phyloP scores from a whole-genome alignment of 2,329 filamentous ascomycete species.

The Helicocarpus griseus region DNA sequence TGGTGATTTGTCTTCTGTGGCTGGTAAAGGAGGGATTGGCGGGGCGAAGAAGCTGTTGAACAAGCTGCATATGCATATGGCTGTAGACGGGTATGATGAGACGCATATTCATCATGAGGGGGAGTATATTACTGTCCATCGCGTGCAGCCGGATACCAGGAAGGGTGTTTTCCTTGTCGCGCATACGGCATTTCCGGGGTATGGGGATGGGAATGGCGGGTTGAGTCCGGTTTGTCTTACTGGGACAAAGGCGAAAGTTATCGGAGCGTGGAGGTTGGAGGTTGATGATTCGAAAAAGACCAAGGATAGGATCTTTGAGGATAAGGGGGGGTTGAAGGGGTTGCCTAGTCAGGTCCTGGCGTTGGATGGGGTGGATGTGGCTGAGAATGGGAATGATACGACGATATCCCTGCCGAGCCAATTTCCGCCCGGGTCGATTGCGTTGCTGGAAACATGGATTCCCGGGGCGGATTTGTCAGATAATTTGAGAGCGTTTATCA shows the following conservation, averaged over 20 bases:
- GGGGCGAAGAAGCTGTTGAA: slow-evolving; percentile 88
- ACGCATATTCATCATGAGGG: slow-evolving; percentile 95
- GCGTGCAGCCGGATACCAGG: slow-evolving; percentile 82
- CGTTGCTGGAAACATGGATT: slow-evolving; percentile 93
- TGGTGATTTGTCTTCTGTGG: slow-evolving; percentile 50
- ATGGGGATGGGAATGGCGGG: slow-evolving; percentile 64
- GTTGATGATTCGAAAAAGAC: slow-evolving; percentile 69
- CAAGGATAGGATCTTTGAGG: slow-evolving; percentile 53
- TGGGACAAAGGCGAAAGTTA: slow-evolving; percentile 73
- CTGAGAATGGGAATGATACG: slow-evolving; percentile 63
- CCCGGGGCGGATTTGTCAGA: slow-evolving; percentile 74
- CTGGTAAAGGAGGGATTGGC: slow-evolving; percentile 74
- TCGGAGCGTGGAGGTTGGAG: slow-evolving; percentile 88
- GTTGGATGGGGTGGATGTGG: slow-evolving; percentile 62
- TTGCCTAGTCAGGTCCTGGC: slow-evolving; percentile 75
- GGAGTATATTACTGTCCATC: slow-evolving; percentile 91
- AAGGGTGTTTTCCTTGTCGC: slow-evolving; percentile 95
- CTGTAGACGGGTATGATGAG: slow-evolving; percentile 86
- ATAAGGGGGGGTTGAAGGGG: slow-evolving; percentile 64
- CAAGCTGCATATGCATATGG: slow-evolving; percentile 91
- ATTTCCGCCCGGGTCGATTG: slow-evolving; percentile 90
- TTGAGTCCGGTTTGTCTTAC: slow-evolving; percentile 70
- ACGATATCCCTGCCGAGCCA: slow-evolving; percentile 69
- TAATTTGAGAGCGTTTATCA: slow-evolving; percentile 78
- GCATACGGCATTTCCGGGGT: slow-evolving; percentile 89